Evolutionary conservation across 768 basidiomycete species (phyloP).

Genomic region (Hirschioporus abietinus): DNA sequence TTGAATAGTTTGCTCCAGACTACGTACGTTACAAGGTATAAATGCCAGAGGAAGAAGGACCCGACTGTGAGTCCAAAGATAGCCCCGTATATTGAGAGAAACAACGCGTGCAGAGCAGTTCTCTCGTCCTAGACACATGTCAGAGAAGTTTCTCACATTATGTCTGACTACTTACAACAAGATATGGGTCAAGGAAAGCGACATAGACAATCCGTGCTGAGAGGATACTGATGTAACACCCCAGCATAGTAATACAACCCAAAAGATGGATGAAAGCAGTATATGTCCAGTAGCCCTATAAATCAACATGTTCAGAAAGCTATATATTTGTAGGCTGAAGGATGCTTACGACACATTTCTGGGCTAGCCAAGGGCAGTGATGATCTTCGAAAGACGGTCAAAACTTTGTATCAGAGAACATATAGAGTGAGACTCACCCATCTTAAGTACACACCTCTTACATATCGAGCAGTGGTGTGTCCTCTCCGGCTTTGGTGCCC

Average conservation of each 20-base stretch:
- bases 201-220: conserved; percentile 51
- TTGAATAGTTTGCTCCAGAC: not conserved
- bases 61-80: conserved; percentile 64
- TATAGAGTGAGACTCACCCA: conserved; percentile 50
- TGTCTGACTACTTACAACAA: conserved; percentile 43
- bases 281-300: conserved; percentile 77
- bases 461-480: conserved; percentile 75
- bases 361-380: conserved; percentile 81
- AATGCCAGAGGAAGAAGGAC: conserved; percentile 69
- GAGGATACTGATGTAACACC: conserved; percentile 54
- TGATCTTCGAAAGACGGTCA: conserved; percentile 49
- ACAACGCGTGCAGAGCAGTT: conserved; percentile 68
- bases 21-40: conserved; percentile 69
- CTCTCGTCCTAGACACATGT: conserved; percentile 43
- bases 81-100: conserved; percentile 53
- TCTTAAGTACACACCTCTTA: conserved; percentile 75
- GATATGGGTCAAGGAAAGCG: conserved; percentile 58
- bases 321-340: not conserved
- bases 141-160: conserved; percentile 1
- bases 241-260: conserved; percentile 52
- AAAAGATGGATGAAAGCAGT: conserved; percentile 81
- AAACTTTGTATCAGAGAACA: conserved; percentile 13
- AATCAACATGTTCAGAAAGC: not conserved
- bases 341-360: conserved; percentile 64
- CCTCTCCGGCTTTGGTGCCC: conserved; percentile 75